Base-by-base conservation (phyloP, 2,329 filamentous ascomycete genomes). In the Diaporthe velutina region DNA sequence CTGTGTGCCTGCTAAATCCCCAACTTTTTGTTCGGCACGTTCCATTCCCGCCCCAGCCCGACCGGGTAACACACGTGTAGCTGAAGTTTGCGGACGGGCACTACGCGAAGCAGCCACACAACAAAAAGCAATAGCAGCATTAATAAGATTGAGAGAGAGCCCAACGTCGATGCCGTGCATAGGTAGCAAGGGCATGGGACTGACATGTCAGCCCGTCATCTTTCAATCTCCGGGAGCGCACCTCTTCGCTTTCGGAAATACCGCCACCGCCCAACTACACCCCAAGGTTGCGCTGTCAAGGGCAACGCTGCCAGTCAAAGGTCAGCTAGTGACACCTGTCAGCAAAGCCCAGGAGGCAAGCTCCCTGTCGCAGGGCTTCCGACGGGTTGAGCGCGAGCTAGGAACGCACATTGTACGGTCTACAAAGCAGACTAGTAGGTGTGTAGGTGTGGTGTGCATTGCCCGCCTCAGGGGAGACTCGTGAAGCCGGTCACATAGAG, bases 21-120 rank as follows among this genome's bases (percentile, higher is more conserved):
- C 45, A 52, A 40, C 45, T 54, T 68, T 67, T 67, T 54, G 19
- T 28, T 68, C 64, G 64, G 64, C 48, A 68, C 64, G 64, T 54
- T 68, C 48, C 45, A 68, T 68, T 68, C 64, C 64, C 64, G 45
- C 64, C 64, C 64, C 45, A 67, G 64, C 45, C 64, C 48, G 64
- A 3, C 64, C 64, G 64, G 64, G 48, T 68, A 54, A 22, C 64
- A 68, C 45, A 52, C 45, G 64, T 67, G 64, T 67, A 67, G 64
- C 64, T 67, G 64, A 52, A 67, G 64, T 67, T 67, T 67, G 64
- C 64, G 64, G 64, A 67, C 64, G 45, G 64, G 64, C 64, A 52
- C 64, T 67, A 67, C 64, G 22, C 64, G 19, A 13, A 52, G 30
- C 45, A 67, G 64, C 64, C 64, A 68, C 64, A 64, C 25, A 40